These are phyloP conservation scores for Penicillium fimorum DNA, from an alignment of 495 filamentous ascomycete species.

Conservation along the genomic window DNA sequence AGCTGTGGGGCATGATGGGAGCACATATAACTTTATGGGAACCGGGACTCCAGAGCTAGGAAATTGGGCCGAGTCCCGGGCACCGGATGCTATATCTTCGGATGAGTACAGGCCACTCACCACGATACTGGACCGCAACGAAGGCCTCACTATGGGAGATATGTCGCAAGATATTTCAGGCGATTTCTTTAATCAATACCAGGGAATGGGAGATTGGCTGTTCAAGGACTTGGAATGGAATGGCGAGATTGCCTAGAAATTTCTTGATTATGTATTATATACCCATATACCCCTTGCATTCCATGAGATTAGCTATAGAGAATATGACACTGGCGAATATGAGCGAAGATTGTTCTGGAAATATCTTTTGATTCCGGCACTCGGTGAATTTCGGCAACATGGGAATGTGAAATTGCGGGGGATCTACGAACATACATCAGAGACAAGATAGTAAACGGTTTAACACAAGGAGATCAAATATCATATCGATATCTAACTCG, in stretches of 20 bases:
- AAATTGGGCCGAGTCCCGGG: slow-evolving; percentile 8
- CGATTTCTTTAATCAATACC: slow-evolving; percentile 21
- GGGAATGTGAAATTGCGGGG: slow-evolving; percentile 21
- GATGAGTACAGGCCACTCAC: slow-evolving; percentile 20
- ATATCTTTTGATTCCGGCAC: slow-evolving; percentile 20
- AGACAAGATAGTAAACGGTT: not conserved
- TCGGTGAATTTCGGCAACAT: slow-evolving; percentile 22
- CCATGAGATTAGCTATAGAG: not conserved
- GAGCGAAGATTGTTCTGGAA: not conserved
- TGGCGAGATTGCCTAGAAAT: slow-evolving; percentile 12
- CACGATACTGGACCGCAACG: slow-evolving; percentile 18
- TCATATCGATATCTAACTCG: not conserved
- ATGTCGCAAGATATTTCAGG: slow-evolving; percentile 2
- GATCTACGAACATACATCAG: slow-evolving; percentile 5
- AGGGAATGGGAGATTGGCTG: slow-evolving; percentile 23
- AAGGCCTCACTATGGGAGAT: slow-evolving; percentile 15
- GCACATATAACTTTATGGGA: not conserved
- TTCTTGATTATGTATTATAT: slow-evolving; percentile 1
- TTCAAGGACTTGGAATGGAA: slow-evolving; percentile 21
- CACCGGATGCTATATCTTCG: not conserved
- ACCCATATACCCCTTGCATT: not conserved
- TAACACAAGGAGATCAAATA: not conserved
- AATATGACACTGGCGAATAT: not conserved
- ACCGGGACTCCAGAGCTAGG: not conserved
- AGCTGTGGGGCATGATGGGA: not conserved